Evolutionary conservation across 73 alveolate species (phyloP).

Genomic region (Loxodes magnus): DNA sequence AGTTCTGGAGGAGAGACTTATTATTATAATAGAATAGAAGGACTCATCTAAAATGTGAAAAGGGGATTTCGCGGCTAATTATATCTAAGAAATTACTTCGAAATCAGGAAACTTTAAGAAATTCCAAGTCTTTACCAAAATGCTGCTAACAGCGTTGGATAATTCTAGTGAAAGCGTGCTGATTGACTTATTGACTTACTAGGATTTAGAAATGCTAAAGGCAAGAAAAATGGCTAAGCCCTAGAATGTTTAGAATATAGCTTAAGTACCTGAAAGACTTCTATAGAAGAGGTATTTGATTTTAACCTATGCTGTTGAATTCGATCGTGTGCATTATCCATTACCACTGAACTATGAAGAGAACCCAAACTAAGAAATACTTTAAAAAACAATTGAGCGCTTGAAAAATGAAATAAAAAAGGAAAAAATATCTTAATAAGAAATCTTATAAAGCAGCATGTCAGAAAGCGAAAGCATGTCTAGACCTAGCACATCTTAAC

Average conservation of each 20-base stretch:
- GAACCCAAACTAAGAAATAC: slow-evolving; percentile 30
- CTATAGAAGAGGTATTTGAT: slow-evolving; percentile 40
- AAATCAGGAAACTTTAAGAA: slow-evolving; percentile 49
- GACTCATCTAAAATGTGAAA: slow-evolving; percentile 31
- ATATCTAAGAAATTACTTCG: slow-evolving; percentile 50
- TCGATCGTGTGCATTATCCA: slow-evolving; percentile 63
- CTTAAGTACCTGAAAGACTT: slow-evolving; percentile 7
- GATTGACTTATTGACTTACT: slow-evolving; percentile 45
- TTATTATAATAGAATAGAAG: slow-evolving; percentile 38
- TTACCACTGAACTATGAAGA: slow-evolving; percentile 37
- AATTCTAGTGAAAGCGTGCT: slow-evolving; percentile 28
- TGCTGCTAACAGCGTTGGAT: slow-evolving; percentile 41
- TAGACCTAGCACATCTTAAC: background rate
- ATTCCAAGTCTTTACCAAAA: slow-evolving; percentile 33
- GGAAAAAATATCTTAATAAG: slow-evolving; percentile 11
- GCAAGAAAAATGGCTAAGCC: background rate
- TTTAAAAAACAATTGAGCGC: slow-evolving; percentile 32
- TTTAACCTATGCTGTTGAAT: slow-evolving; percentile 35
- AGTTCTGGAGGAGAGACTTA: too few relatives aligned
- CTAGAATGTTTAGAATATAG: too few relatives aligned
- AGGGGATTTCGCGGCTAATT: slow-evolving; percentile 31
- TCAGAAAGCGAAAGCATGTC: background rate
- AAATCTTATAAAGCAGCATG: background rate
- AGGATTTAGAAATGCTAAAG: slow-evolving; percentile 49
- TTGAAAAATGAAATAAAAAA: slow-evolving; percentile 28